Percentiles rank a stretch among this genome's conserved stretches.
Conservation (phyloP, 2,329 filamentous ascomycete genomes). For the Harringtonia lauricola region DNA sequence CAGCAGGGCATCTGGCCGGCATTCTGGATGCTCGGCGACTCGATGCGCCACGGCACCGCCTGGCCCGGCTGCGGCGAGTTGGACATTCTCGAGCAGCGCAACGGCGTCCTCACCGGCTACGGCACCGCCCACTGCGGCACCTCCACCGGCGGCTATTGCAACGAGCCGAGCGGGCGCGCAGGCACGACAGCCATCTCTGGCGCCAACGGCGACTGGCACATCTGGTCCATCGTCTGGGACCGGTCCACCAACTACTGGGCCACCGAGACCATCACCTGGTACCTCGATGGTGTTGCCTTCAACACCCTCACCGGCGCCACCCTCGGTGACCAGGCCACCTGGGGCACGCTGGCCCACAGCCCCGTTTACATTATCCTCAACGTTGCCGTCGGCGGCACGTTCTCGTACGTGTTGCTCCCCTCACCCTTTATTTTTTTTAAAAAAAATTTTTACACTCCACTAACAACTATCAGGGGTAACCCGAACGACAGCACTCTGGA, state of each 20-base stretch:
- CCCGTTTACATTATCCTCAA: slow-evolving; percentile 40
- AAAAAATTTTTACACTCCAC: neutral
- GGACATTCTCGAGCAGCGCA: slow-evolving; percentile 46
- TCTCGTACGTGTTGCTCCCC: slow-evolving; percentile 24
- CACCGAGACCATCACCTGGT: slow-evolving; percentile 36
- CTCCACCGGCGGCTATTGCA: slow-evolving; percentile 34
- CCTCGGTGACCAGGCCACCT: slow-evolving; percentile 30
- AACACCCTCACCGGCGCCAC: slow-evolving; percentile 30
- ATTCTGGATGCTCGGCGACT: slow-evolving; percentile 45
- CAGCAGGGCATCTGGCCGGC: slow-evolving; percentile 49
- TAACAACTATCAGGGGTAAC: slow-evolving; percentile 23
- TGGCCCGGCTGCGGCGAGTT: slow-evolving; percentile 47
- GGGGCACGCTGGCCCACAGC: slow-evolving; percentile 34
- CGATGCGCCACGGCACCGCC: slow-evolving; percentile 30
- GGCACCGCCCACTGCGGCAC: slow-evolving; percentile 42
- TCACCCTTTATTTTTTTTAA: neutral
- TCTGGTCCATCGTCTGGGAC: slow-evolving; percentile 37
- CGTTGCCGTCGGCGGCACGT: slow-evolving; percentile 38
- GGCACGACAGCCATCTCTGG: slow-evolving; percentile 23
- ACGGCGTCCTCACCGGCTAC: slow-evolving; percentile 33
- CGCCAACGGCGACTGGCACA: slow-evolving; percentile 32
- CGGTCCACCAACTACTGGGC: slow-evolving; percentile 30
- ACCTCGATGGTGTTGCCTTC: slow-evolving; percentile 29
- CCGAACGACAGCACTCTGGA: slow-evolving; percentile 23
- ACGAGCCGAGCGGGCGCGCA: slow-evolving; percentile 37